These are phyloP conservation scores for Musa beccarii DNA, from an alignment of 176 grass and related monocot species.

Conservation along the genomic window DNA sequence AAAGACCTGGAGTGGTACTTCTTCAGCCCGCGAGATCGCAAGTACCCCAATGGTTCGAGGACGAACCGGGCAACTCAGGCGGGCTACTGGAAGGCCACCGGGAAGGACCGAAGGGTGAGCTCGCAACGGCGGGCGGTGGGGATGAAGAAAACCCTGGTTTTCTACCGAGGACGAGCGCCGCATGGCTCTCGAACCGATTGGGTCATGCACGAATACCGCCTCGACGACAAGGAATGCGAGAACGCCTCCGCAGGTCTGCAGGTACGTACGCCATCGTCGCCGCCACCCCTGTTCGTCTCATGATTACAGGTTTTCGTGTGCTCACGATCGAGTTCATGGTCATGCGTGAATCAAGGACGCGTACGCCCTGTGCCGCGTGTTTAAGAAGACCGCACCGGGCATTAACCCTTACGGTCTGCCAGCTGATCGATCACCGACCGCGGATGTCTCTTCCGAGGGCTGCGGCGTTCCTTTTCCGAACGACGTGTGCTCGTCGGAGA, in stretches of 20 bases:
- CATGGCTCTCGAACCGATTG: slow-evolving; percentile 92
- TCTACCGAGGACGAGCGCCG: slow-evolving; percentile 84
- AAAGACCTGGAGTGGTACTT: slow-evolving; percentile 99
- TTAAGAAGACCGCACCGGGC: slow-evolving; percentile 76
- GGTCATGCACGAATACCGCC: slow-evolving; percentile 99
- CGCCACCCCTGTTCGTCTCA: no score
- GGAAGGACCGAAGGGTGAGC: slow-evolving; percentile 82
- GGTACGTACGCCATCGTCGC: slow-evolving; percentile 24
- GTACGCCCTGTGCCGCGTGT: slow-evolving; percentile 86
- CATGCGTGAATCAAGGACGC: slow-evolving; percentile 42
- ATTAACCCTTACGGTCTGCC: slow-evolving; percentile 35
- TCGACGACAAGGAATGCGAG: slow-evolving; percentile 91
- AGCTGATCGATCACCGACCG: slow-evolving; percentile 42
- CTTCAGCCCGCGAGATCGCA: slow-evolving; percentile 96
- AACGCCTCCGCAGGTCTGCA: slow-evolving; percentile 56
- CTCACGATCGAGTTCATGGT: neutral
- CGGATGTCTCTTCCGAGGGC: slow-evolving; percentile 47
- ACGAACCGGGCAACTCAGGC: slow-evolving; percentile 93
- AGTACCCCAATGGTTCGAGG: slow-evolving; percentile 94
- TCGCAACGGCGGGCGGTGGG: slow-evolving; percentile 67
- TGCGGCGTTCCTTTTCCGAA: neutral
- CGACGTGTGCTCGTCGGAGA: no score
- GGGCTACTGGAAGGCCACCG: slow-evolving; percentile 98
- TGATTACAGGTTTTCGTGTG: no score
- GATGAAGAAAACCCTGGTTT: slow-evolving; percentile 95